Conservation (phyloP, 257 asterid genomes). For the Osmanthus fragrans region DNA sequence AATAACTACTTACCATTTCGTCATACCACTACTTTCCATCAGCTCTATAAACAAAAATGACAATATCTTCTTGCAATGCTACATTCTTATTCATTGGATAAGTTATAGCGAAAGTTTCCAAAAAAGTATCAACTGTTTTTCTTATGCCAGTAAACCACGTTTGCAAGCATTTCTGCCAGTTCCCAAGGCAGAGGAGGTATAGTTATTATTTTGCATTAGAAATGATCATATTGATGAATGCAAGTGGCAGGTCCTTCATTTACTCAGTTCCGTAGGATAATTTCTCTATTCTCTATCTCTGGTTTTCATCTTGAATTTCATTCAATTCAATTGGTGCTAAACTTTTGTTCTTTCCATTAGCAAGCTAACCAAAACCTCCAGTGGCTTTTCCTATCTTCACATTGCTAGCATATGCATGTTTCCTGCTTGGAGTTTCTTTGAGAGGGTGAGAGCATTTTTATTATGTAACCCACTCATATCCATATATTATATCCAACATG, state of each 20-base stretch:
- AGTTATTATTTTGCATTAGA: neutral
- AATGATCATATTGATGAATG: neutral
- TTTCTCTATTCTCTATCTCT: neutral
- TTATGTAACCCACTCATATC: conserved; percentile 6
- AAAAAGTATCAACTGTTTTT: neutral
- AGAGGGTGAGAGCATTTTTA: conserved; percentile 8
- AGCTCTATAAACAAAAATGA: neutral
- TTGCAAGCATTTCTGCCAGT: neutral
- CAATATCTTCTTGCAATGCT: neutral
- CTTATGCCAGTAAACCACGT: neutral
- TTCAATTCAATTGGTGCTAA: neutral
- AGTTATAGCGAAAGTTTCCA: neutral
- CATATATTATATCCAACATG: conserved; percentile 12
- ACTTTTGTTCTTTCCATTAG: neutral
- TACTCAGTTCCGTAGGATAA: neutral
- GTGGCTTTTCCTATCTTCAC: neutral
- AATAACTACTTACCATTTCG: neutral
- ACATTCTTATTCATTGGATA: neutral
- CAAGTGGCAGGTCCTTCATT: neutral
- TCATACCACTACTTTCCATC: neutral
- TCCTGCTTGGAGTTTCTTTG: conserved; percentile 1
- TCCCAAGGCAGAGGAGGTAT: neutral
- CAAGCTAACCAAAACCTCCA: neutral
- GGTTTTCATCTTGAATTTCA: neutral
- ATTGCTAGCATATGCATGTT: conserved; percentile 1